Evolutionary conservation across 352 stramenopile genomes (phyloP).

Genomic region (Globisporangium canariense): DNA sequence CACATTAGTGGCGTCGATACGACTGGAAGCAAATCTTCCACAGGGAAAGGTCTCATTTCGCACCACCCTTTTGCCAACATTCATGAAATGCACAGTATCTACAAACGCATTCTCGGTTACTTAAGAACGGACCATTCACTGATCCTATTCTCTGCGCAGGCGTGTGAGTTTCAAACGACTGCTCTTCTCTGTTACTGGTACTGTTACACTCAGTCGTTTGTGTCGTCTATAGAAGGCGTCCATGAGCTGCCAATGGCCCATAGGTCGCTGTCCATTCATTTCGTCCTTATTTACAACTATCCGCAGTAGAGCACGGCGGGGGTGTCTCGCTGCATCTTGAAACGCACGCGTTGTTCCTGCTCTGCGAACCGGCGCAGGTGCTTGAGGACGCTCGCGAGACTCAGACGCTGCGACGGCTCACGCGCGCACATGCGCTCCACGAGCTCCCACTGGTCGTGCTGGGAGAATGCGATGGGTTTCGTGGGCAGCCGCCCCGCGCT

Average conservation of each 20-base stretch:
- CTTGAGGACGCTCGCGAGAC: slow-evolving; percentile 5
- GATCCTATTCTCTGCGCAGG: no score
- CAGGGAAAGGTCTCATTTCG: no score
- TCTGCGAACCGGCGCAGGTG: slow-evolving; percentile 11
- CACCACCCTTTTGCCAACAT: no score
- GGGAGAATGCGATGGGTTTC: not conserved
- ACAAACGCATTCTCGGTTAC: no score
- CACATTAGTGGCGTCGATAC: no score
- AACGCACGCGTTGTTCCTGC: slow-evolving; percentile 2
- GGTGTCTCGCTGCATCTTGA: slow-evolving; percentile 7
- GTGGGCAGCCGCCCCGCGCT: slow-evolving; percentile 3
- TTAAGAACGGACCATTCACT: no score
- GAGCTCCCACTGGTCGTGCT: slow-evolving; percentile 15
- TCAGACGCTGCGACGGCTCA: not conserved
- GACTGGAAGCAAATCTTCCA: no score
- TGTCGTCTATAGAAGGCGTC: not conserved
- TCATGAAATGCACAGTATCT: no score
- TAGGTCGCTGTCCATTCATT: not conserved
- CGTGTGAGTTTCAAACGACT: not conserved
- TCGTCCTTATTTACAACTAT: not conserved
- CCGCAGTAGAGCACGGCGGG: slow-evolving; percentile 10
- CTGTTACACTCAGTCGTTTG: not conserved
- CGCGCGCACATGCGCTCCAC: slow-evolving; percentile 17
- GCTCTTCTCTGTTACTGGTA: not conserved
- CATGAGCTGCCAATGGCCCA: not conserved